phyloP scores from a whole-genome alignment of 2,329 filamentous ascomycete species.

The Pseudocercospora vitis region DNA sequence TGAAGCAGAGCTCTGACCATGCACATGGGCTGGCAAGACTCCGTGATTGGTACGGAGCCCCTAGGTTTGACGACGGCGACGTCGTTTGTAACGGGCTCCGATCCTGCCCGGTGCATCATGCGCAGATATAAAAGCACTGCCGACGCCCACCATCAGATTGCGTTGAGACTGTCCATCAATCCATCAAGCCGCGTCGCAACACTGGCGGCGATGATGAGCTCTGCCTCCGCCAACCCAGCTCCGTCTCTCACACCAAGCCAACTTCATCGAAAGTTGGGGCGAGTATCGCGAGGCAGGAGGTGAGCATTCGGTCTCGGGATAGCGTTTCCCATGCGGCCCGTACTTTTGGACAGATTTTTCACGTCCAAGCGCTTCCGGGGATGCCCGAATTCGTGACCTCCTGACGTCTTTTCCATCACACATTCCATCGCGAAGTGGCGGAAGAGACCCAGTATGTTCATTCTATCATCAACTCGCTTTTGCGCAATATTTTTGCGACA shows the following conservation, averaged over 20 bases:
- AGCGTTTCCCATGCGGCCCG: slow-evolving; percentile 22
- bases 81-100: slow-evolving; percentile 24
- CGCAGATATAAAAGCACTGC: slow-evolving; percentile 24
- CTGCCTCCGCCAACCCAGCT: not conserved
- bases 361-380: slow-evolving; percentile 23
- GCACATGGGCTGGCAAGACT: slow-evolving; percentile 20
- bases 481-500: slow-evolving; percentile 5
- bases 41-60: slow-evolving; percentile 27
- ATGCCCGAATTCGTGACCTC: slow-evolving; percentile 16
- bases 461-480: slow-evolving; percentile 6
- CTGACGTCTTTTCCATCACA: slow-evolving; percentile 6
- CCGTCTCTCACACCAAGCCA: not conserved
- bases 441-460: not conserved
- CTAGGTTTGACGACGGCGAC: slow-evolving; percentile 21
- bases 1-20: slow-evolving; percentile 25
- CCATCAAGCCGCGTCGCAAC: slow-evolving; percentile 6
- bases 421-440: not conserved
- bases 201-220: not conserved
- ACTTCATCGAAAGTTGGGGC: not conserved
- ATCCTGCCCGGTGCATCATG: slow-evolving; percentile 16
- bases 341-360: slow-evolving; percentile 17
- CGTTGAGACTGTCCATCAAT: not conserved
- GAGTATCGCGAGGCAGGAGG: slow-evolving; percentile 4
- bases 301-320: slow-evolving; percentile 17
- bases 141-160: slow-evolving; percentile 3